Conservation (phyloP, 1,139 yeast genomes). For the Hansenula sp. region DNA sequence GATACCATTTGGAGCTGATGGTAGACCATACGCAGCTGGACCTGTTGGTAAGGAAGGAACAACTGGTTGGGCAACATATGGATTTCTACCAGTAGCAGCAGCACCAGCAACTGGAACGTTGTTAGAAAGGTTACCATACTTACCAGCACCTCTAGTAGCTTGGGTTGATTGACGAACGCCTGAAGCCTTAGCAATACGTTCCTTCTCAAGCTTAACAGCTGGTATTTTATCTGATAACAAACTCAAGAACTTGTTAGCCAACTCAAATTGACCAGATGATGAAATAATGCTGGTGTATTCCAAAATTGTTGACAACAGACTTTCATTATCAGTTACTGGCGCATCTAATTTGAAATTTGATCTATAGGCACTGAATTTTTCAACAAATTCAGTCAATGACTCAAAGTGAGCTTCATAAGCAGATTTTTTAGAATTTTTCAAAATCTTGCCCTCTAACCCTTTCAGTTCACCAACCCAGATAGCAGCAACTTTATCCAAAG, state of each 20-base stretch:
- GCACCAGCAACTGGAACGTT: conserved; percentile 7
- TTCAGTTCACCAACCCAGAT: conserved; percentile 84
- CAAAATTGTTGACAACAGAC: conserved; percentile 31
- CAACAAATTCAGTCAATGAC: conserved; percentile 78
- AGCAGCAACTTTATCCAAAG: conserved; percentile 71
- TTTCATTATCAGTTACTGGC: conserved; percentile 34
- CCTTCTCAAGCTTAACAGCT: conserved; percentile 64
- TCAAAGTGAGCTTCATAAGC: conserved; percentile 84
- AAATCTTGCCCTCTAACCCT: conserved; percentile 48
- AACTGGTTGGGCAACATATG: conserved; percentile 31
- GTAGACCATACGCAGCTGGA: conserved; percentile 2
- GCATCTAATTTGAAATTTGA: conserved; percentile 43
- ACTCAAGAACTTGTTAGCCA: conserved; percentile 69
- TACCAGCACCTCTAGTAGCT: conserved; percentile 13
- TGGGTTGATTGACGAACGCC: conserved; percentile 20
- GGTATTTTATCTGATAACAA: conserved; percentile 66
- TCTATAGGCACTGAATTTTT: conserved; percentile 76
- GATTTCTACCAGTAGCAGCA: conserved; percentile 10
- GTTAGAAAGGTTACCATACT: conserved; percentile 13
- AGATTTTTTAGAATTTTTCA: conserved; percentile 43
- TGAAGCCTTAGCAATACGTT: conserved; percentile 70
- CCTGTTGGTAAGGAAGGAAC: conserved; percentile 10
- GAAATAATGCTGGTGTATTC: conserved; percentile 84
- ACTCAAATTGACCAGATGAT: conserved; percentile 76
- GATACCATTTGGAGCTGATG: conserved; percentile 7